Base-by-base conservation (phyloP, 2,329 filamentous ascomycete species). In the Bipolaris oryzae region DNA sequence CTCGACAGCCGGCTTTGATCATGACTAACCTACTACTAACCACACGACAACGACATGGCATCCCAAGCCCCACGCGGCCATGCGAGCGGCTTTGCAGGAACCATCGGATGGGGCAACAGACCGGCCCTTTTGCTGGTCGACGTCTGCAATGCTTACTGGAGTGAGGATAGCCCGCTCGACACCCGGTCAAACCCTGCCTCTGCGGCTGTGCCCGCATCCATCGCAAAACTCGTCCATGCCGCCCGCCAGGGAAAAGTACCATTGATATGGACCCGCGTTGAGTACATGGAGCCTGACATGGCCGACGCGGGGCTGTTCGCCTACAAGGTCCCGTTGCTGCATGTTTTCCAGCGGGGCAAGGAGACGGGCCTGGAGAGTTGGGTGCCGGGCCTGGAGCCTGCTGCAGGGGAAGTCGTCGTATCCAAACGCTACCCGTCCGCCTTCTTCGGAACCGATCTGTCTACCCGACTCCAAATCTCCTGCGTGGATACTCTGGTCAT, bases 121-220 rank as follows among this genome's bases (percentile, higher is more conserved):
- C 78, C 79, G 4, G 80, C 76, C 20, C 72, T 82, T 2, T 65
- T 82, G 45, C 64, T 82, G 21, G 75, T 82, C 66, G 80, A 82
- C 61, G 78, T 81, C 38, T 82, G 79, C 67, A 78, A 74, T 35
- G 79, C 78, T 13, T 81, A 81, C 66, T 82, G 78, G 77, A 73
- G 71, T 3, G 62, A 71, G 23, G 74, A 71, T 2, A 81, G 78
- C 35, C 78, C 78, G 2, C 70, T 82, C n/a, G 74, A 77, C 48
- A 73, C 75, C 20, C 68, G 68, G n/a, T 66, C 67, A 5, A 74
- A 81, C 63, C 69, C 76, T 15, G 71, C 72, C 13, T 73, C 73
- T 18, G 71, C 68, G 9, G 59, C 66, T 7, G 73, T 73, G 23
- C 78, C 78, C 1, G 73, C 69, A 6, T 73, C 71, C 4, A 81